Conservation (phyloP, 2,329 filamentous ascomycete species). For the Gnomoniopsis sp. region DNA sequence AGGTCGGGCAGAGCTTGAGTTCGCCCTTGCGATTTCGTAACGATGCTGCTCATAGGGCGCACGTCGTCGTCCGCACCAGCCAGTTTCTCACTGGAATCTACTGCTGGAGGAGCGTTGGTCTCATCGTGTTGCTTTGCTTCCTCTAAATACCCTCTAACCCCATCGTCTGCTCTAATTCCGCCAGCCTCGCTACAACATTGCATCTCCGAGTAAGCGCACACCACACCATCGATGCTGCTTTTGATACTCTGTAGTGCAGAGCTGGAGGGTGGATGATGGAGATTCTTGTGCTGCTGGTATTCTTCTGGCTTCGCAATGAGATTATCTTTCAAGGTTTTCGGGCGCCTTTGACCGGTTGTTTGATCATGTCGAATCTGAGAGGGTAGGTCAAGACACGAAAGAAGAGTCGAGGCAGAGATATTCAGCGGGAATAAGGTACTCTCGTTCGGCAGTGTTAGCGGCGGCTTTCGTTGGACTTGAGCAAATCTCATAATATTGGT, state of each 20-base stretch:
- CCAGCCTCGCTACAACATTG: background rate
- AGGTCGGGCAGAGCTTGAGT: background rate
- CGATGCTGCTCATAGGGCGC: background rate
- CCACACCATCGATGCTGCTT: background rate
- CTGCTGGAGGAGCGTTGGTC: background rate
- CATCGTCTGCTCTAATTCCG: background rate
- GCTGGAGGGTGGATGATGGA: background rate
- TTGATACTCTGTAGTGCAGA: no score
- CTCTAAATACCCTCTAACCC: background rate
- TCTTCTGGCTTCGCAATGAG: background rate
- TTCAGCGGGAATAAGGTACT: slow-evolving; percentile 6
- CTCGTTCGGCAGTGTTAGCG: background rate
- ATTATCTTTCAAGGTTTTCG: no score
- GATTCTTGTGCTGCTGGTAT: background rate
- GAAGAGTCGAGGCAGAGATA: background rate
- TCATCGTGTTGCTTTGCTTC: background rate
- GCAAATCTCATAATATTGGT: background rate
- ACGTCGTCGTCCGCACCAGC: background rate
- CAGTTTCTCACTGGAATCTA: background rate
- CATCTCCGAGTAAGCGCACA: no score
- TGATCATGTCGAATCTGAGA: background rate
- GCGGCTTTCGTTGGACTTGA: background rate
- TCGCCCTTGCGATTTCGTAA: background rate
- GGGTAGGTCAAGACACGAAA: background rate
- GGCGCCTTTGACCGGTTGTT: background rate